Evolutionary conservation across 768 basidiomycete species (phyloP).

Genomic region (Lactarius akahatsu): DNA sequence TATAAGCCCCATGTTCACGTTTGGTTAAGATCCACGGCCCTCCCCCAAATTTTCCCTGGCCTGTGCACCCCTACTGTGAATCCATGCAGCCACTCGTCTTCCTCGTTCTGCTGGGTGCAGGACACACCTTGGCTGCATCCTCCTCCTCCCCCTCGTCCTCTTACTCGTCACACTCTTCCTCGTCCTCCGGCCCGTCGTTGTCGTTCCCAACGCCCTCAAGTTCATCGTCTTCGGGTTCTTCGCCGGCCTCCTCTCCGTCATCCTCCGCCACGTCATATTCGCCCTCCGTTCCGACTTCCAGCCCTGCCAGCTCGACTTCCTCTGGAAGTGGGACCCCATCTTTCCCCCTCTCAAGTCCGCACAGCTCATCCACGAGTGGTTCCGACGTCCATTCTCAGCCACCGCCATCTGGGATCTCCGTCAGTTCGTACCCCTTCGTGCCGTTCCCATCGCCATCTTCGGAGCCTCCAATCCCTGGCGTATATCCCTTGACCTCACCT

Average conservation of each 20-base stretch:
- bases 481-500: slow-evolving; percentile 57
- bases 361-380: slow-evolving; percentile 1
- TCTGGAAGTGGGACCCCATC: slow-evolving; percentile 10
- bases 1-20: neutral
- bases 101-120: slow-evolving; percentile 14
- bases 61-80: neutral
- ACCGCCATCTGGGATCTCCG: slow-evolving; percentile 14
- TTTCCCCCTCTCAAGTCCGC: slow-evolving; percentile 13
- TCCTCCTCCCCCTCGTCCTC: neutral
- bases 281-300: slow-evolving; percentile 4
- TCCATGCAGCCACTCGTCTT: slow-evolving; percentile 4
- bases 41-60: neutral
- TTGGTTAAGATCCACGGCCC: neutral
- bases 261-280: neutral
- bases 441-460: slow-evolving; percentile 38
- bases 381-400: slow-evolving; percentile 8
- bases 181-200: neutral
- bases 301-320: slow-evolving; percentile 8
- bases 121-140: slow-evolving; percentile 3
- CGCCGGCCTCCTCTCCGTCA: neutral
- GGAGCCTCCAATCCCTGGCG: slow-evolving; percentile 49
- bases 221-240: slow-evolving; percentile 2
- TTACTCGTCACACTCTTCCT: neutral
- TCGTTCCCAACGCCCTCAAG: slow-evolving; percentile 5
- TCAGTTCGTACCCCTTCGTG: slow-evolving; percentile 18